Percentiles rank a stretch among this genome's conserved stretches.
Conservation (phyloP, 345 rosid species). For the Ailanthus altissimus region DNA sequence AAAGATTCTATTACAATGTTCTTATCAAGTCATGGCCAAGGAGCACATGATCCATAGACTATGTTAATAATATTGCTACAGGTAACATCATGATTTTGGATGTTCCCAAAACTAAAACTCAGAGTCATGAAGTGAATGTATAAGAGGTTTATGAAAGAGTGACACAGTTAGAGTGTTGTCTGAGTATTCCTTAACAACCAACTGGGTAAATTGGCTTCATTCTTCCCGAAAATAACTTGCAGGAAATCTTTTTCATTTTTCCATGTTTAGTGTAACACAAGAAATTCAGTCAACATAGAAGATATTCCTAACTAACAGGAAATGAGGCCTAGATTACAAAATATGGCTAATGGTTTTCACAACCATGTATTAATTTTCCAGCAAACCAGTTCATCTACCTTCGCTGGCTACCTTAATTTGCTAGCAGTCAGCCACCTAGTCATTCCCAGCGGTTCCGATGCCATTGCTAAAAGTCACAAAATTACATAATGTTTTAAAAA, state of each 20-base stretch:
- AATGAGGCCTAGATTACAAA: background rate
- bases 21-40: background rate
- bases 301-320: background rate
- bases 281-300: background rate
- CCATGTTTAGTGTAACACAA: background rate
- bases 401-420: background rate
- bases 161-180: background rate
- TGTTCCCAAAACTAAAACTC: background rate
- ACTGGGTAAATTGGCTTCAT: background rate
- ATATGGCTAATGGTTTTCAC: background rate
- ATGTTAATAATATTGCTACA: background rate
- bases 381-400: constrained; percentile 18
- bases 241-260: background rate
- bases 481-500: background rate
- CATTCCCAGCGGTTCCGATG: background rate
- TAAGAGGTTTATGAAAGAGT: background rate
- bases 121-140: background rate
- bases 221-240: background rate
- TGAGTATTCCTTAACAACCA: background rate
- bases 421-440: background rate
- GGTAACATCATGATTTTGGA: background rate
- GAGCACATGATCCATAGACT: background rate
- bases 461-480: constrained; percentile 4
- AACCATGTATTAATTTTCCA: background rate
- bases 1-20: background rate